These are phyloP conservation scores for Auricularia sp. DNA, from an alignment of 768 basidiomycete species.

Conservation along the genomic window DNA sequence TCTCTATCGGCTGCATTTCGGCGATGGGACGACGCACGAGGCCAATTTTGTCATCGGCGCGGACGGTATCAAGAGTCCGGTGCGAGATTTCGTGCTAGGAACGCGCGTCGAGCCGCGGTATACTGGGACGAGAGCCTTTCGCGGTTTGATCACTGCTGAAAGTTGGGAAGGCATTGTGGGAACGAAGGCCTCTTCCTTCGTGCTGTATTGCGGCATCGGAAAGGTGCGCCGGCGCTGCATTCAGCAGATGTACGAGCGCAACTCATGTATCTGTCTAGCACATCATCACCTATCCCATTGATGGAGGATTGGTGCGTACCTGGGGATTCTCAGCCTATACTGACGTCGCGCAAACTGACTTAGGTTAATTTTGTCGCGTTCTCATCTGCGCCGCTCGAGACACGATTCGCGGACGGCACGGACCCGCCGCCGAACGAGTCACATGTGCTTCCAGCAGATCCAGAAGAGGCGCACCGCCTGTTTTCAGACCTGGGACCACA, in stretches of 20 bases:
- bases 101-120: not conserved
- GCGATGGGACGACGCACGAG: not conserved
- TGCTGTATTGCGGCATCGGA: not conserved
- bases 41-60: not conserved
- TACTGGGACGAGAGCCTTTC: not conserved
- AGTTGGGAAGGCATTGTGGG: not conserved
- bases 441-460: not conserved
- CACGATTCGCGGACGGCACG: not conserved
- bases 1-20: not conserved
- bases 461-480: not conserved
- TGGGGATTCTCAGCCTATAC: too few relatives aligned
- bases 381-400: not conserved
- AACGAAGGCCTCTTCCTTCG: not conserved
- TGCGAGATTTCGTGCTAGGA: not conserved
- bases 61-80: not conserved
- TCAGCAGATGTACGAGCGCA: too few relatives aligned
- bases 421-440: not conserved
- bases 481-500: not conserved
- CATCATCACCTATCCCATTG: not conserved
- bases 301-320: not conserved
- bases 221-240: not conserved
- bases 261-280: not conserved
- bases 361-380: not conserved
- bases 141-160: not conserved
- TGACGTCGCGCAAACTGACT: not conserved